These are phyloP conservation scores for Trichocomaceae sp. DNA, from an alignment of 2,329 filamentous ascomycete species.

Conservation along the genomic window DNA sequence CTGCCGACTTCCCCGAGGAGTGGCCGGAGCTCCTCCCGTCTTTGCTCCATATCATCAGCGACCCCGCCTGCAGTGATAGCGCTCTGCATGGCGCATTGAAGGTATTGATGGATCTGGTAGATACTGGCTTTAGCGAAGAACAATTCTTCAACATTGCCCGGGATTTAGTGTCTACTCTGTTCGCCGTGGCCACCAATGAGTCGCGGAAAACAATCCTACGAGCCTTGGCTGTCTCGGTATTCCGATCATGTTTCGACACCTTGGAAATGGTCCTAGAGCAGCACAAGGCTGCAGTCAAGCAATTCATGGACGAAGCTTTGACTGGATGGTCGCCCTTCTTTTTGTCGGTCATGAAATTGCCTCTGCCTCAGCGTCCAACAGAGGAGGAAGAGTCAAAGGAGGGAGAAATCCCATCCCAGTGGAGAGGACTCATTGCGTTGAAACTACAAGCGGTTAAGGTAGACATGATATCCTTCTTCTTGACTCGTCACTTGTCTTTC, in stretches of 20 bases:
- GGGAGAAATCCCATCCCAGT: conserved; percentile 53
- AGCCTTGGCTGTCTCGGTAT: conserved; percentile 81
- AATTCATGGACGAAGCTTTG: conserved; percentile 81
- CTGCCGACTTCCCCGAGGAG: conserved; percentile 84
- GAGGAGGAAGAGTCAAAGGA: conserved; percentile 54
- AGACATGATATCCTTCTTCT: conserved; percentile 11
- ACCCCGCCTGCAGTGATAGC: conserved; percentile 62
- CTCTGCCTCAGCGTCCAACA: conserved; percentile 56
- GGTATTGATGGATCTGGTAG: conserved; percentile 82
- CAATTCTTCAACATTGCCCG: conserved; percentile 89
- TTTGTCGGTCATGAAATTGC: conserved; percentile 66
- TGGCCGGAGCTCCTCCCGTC: conserved; percentile 86
- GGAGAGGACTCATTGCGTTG: conserved; percentile 75
- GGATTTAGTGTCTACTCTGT: conserved; percentile 77
- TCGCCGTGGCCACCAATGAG: conserved; percentile 71
- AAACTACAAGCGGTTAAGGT: conserved; percentile 89
- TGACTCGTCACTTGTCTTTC: not conserved
- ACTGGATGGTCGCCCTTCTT: conserved; percentile 87
- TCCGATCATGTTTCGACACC: conserved; percentile 86
- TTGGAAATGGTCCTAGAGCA: conserved; percentile 96
- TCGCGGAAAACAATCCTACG: conserved; percentile 68
- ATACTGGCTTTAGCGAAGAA: conserved; percentile 86
- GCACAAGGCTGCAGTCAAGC: conserved; percentile 76
- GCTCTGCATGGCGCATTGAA: conserved; percentile 85
- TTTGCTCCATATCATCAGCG: conserved; percentile 64